These are phyloP conservation scores for Cephaloascus albidus DNA, from an alignment of 805 yeast species.

Conservation along the genomic window DNA sequence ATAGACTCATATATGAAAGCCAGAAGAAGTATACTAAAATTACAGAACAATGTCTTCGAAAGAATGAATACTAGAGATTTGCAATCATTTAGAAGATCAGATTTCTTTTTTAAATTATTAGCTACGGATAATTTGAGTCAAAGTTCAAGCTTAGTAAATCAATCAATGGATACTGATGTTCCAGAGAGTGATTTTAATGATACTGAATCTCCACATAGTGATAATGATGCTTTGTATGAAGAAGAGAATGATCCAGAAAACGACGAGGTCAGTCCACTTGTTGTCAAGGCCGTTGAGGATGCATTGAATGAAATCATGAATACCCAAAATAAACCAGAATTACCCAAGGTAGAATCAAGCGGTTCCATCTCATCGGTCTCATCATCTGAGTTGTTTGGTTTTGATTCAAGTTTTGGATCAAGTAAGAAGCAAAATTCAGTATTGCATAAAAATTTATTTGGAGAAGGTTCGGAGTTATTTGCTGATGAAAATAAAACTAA, in stretches of 20 bases:
- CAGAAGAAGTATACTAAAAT: conserved; percentile 44
- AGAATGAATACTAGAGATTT: conserved; percentile 44
- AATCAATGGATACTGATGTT: neutral
- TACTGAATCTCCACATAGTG: neutral
- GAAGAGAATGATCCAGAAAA: conserved; percentile 14
- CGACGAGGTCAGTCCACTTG: conserved; percentile 30
- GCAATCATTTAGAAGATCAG: conserved; percentile 51
- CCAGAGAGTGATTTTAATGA: no score
- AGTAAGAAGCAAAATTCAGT: conserved; percentile 3
- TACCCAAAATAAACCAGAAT: neutral
- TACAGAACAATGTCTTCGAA: conserved; percentile 46
- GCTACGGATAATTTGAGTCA: conserved; percentile 22
- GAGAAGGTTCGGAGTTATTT: conserved; percentile 21
- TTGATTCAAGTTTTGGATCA: neutral
- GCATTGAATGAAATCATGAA: conserved; percentile 55
- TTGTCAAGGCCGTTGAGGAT: conserved; percentile 54
- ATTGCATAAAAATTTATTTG: conserved; percentile 11
- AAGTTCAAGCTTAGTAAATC: neutral
- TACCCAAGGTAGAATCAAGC: neutral
- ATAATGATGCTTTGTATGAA: neutral
- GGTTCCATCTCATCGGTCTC: neutral
- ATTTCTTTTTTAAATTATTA: conserved; percentile 40
- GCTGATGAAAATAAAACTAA: conserved; percentile 16
- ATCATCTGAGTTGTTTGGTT: neutral
- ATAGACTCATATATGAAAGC: conserved; percentile 36